Conservation (phyloP, 2,329 filamentous ascomycete genomes). For the Daldinia sp. region DNA sequence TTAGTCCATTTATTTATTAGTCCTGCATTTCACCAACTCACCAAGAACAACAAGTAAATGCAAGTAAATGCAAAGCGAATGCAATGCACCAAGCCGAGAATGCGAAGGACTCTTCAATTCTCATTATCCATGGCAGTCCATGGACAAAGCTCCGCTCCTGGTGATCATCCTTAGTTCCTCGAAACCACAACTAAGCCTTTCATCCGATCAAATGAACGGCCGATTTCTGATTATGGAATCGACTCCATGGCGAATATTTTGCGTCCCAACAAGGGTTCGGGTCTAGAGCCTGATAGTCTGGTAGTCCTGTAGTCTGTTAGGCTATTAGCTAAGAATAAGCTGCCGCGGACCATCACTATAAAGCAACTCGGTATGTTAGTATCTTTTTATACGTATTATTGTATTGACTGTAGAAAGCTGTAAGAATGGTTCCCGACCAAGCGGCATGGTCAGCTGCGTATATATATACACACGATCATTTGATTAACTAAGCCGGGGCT, state of each 20-base stretch:
- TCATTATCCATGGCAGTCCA: neutral
- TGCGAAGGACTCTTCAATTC: slow-evolving; percentile 7
- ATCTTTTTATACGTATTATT: neutral
- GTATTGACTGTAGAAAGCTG: neutral
- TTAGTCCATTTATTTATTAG: too few species aligned
- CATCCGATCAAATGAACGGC: slow-evolving; percentile 9
- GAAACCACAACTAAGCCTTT: slow-evolving; percentile 9
- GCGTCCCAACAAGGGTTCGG: neutral
- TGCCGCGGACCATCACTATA: neutral
- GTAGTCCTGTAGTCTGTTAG: too few species aligned
- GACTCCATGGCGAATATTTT: neutral
- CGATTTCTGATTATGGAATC: slow-evolving; percentile 1
- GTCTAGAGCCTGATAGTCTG: too few species aligned
- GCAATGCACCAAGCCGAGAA: neutral
- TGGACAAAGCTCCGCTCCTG: slow-evolving; percentile 28
- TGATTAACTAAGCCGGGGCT: neutral
- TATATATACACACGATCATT: neutral
- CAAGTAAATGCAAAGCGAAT: too few species aligned
- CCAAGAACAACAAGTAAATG: too few species aligned
- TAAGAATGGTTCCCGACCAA: neutral
- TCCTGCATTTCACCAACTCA: neutral
- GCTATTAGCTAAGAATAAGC: neutral
- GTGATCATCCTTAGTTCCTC: slow-evolving; percentile 30
- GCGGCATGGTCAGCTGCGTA: neutral
- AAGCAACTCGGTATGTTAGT: neutral